Base-by-base conservation (phyloP, 1,284 basidiomycete species). In the Ustilago bromivora region DNA sequence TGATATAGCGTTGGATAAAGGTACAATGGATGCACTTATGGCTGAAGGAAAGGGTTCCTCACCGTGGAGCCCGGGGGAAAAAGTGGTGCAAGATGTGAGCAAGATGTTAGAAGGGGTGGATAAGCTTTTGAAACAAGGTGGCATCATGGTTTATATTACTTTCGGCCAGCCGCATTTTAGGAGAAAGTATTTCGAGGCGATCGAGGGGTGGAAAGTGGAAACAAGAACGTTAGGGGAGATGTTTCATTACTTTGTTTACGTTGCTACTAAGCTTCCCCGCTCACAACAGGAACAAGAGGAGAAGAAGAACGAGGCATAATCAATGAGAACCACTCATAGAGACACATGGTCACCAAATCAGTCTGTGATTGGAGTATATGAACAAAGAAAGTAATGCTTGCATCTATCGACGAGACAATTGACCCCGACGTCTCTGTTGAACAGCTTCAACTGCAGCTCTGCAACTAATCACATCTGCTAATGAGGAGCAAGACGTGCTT, bases 1-100 rank as follows among this genome's bases (percentile, higher is more conserved):
- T 70, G 84, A 85, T 57, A 66, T 82, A 3, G 75, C 81, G 0
- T 56, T 85, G 4, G 84, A 85, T 61, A 85, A 85, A 49, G 83
- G 82, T 5, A 85, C 84, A 3, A 80, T 85, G 78, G 84, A 85
- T 65, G 84, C 84, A 0, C 71, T 85, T 4, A 82, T 85, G 80
- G 84, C 84, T n/a, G 82, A 83, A 58, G 43, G 36, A 2, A 79
- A 76, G 32, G 78, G 72, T 1, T 53, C 56, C 3, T 56, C 51
- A 0, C 80, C 82, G 8, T 85, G 84, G 84, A 71, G 72, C 17
- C 84, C 83, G 1, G 64, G 70, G 8, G 59, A 71, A 2, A 65
- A 67, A 11, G 83, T 85, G 1, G 32, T 76, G 0, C 23, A 59
- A 0, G 72, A 81, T 43, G 82, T 84, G 1, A 38, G 57, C 7